phyloP scores from a whole-genome alignment of 73 alveolate species.

The Loxodes magnus region DNA sequence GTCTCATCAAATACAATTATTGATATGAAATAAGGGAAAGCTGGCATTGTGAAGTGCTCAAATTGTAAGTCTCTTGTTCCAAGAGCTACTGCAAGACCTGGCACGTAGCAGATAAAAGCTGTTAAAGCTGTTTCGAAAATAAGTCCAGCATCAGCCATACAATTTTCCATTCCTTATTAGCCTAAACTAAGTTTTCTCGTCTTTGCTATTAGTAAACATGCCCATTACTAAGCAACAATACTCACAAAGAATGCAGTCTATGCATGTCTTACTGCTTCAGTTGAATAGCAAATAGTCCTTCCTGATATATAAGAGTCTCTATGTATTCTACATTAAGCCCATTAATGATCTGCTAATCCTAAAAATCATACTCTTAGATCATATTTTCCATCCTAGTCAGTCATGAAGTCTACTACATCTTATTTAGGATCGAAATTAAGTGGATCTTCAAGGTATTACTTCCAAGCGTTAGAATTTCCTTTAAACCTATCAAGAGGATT shows the following conservation, averaged over 20 bases:
- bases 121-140: slow-evolving; percentile 11
- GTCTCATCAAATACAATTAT: slow-evolving; percentile 26
- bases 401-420: slow-evolving; percentile 1
- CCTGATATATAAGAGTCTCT: slow-evolving; percentile 13
- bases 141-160: too few relatives aligned
- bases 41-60: slow-evolving; percentile 24
- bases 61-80: slow-evolving; percentile 16
- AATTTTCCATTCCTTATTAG: slow-evolving; percentile 19
- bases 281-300: slow-evolving; percentile 46
- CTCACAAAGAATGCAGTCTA: slow-evolving; percentile 59
- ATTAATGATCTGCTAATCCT: slow-evolving; percentile 1
- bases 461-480: slow-evolving; percentile 30
- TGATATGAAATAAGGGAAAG: slow-evolving; percentile 10
- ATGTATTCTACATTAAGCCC: slow-evolving; percentile 49
- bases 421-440: slow-evolving; percentile 4
- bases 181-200: slow-evolving; percentile 26
- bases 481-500: too few relatives aligned
- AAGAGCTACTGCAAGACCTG: slow-evolving; percentile 3
- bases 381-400: slow-evolving; percentile 6
- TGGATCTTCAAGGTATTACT: too few relatives aligned
- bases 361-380: slow-evolving; percentile 6
- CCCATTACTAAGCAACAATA: slow-evolving; percentile 47
- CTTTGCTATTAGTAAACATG: slow-evolving; percentile 48
- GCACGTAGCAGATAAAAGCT: slow-evolving; percentile 6
- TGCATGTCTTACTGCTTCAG: slow-evolving; percentile 70